Evolutionary conservation across 768 basidiomycete genomes (phyloP).

Genomic region (Cystofilobasidium bisporidii): DNA sequence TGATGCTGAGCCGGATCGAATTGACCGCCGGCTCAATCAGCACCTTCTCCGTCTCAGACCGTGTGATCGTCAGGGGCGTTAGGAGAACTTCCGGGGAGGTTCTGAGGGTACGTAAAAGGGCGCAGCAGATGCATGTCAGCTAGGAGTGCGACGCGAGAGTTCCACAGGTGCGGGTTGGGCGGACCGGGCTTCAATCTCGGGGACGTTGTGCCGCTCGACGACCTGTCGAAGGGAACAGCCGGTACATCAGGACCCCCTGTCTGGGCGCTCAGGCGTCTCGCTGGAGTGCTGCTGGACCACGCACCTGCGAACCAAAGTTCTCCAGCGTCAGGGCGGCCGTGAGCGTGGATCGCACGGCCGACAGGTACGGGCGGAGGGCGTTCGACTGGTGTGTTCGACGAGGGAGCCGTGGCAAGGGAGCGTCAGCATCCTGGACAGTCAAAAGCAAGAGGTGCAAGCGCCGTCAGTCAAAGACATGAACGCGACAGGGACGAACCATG

Average conservation of each 20-base stretch:
- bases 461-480: too few species aligned
- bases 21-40: slow-evolving; percentile 96
- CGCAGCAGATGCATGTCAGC: background rate
- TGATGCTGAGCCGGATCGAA: slow-evolving; percentile 91
- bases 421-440: too few species aligned
- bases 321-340: slow-evolving; percentile 96
- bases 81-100: slow-evolving; percentile 88
- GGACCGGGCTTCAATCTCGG: slow-evolving; percentile 88
- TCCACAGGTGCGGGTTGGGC: too few species aligned
- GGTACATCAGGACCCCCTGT: too few species aligned
- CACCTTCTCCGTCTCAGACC: slow-evolving; percentile 94
- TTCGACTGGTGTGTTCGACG: slow-evolving; percentile 85
- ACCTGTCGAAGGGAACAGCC: slow-evolving; percentile 47
- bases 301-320: slow-evolving; percentile 93
- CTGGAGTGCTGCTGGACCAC: slow-evolving; percentile 11
- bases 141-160: slow-evolving; percentile 36
- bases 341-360: slow-evolving; percentile 86
- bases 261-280: too few species aligned
- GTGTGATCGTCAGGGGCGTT: slow-evolving; percentile 84
- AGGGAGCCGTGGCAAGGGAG: background rate
- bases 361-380: slow-evolving; percentile 87
- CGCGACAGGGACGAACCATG: too few species aligned
- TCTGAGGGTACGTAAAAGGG: slow-evolving; percentile 41
- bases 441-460: too few species aligned
- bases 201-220: slow-evolving; percentile 94